Evolutionary conservation across 768 basidiomycete genomes (phyloP).

Genomic region (Mycena latifolia): DNA sequence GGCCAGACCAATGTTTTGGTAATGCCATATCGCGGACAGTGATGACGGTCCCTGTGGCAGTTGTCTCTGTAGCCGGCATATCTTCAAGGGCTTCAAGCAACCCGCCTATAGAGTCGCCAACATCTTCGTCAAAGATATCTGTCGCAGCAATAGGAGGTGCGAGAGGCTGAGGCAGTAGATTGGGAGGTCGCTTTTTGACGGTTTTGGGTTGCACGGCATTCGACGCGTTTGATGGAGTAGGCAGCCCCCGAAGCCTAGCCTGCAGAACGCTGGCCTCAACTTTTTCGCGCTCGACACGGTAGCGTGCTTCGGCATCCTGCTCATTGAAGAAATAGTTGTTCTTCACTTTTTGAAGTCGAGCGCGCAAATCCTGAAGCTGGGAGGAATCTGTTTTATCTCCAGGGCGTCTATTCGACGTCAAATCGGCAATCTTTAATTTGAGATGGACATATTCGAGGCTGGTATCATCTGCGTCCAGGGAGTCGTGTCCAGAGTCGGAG

Average conservation of each 20-base stretch:
- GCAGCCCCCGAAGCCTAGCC: constrained; percentile 50
- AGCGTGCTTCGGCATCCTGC: constrained; percentile 71
- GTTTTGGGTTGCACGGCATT: constrained; percentile 6
- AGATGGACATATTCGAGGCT: constrained; percentile 72
- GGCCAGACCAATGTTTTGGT: constrained; percentile 87
- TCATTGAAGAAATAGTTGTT: constrained; percentile 80
- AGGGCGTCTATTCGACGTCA: constrained; percentile 50
- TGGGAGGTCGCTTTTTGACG: constrained; percentile 28
- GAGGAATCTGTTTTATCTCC: constrained; percentile 43
- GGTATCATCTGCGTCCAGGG: constrained; percentile 64
- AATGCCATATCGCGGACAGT: constrained; percentile 78
- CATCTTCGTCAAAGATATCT: constrained; percentile 69
- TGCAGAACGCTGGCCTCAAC: constrained; percentile 58
- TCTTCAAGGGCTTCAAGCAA: constrained; percentile 82
- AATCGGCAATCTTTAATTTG: constrained; percentile 66
- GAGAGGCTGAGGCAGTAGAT: constrained; percentile 19
- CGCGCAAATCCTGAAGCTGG: constrained; percentile 54
- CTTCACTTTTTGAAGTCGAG: constrained; percentile 60
- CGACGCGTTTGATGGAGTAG: background rate
- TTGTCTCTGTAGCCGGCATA: constrained; percentile 68
- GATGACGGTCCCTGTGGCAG: constrained; percentile 65
- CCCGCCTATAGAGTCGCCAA: constrained; percentile 65
- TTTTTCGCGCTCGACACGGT: constrained; percentile 65
- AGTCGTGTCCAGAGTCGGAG: constrained; percentile 45
- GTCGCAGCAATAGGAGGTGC: constrained; percentile 4